phyloP scores from a whole-genome alignment of 2,329 filamentous ascomycete genomes.

The Aspergillus floridensis region DNA sequence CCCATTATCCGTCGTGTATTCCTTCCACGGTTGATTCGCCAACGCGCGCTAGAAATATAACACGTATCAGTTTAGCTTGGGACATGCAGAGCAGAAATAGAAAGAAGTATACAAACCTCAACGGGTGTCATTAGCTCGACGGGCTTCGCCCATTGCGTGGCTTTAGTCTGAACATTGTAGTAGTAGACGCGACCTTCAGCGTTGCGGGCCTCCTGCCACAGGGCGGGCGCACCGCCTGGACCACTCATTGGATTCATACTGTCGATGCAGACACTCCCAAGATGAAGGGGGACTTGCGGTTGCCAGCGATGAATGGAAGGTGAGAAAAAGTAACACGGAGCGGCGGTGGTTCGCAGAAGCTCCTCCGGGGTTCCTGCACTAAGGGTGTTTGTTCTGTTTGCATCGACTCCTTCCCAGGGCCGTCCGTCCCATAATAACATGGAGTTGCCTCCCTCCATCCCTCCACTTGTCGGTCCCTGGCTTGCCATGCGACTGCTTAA shows the following conservation, averaged over 20 bases:
- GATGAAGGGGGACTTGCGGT: constrained; percentile 6
- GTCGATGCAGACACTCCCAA: constrained; percentile 4
- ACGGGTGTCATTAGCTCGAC: constrained; percentile 79
- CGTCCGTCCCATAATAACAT: background rate
- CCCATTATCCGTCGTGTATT: constrained; percentile 82
- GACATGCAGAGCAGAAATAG: background rate
- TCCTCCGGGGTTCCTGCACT: constrained; percentile 12
- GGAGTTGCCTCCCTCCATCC: constrained; percentile 11
- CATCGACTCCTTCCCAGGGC: constrained; percentile 11
- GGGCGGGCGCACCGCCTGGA: constrained; percentile 49
- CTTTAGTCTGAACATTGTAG: constrained; percentile 81
- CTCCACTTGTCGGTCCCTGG: constrained; percentile 7
- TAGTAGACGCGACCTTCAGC: constrained; percentile 85
- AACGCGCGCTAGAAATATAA: constrained; percentile 64
- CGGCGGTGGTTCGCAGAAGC: constrained; percentile 19
- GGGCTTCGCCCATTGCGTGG: constrained; percentile 92
- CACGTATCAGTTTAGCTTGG: background rate
- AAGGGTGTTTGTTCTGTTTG: constrained; percentile 31
- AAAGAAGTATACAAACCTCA: constrained; percentile 58
- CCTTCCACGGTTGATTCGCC: constrained; percentile 83
- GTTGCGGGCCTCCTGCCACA: constrained; percentile 80
- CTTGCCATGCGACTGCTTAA: background rate
- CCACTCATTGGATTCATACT: constrained; percentile 58
- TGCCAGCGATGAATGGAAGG: constrained; percentile 4
- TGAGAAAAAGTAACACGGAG: constrained; percentile 23